Conservation (phyloP, 2,329 filamentous ascomycete genomes). For the Ceratocystis ficicola region DNA sequence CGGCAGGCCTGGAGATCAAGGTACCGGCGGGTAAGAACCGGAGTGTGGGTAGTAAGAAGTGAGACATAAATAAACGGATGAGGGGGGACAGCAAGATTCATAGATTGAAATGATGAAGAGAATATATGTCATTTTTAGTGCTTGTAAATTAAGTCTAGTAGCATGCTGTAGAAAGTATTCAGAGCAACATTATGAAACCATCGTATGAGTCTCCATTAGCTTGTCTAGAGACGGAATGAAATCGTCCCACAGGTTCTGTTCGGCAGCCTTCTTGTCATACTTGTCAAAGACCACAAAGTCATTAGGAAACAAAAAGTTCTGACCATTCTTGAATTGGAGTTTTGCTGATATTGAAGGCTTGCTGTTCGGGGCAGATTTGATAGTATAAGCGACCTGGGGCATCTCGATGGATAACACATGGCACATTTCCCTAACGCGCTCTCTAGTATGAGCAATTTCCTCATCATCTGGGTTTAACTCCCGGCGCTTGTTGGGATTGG, state of each 20-base stretch:
- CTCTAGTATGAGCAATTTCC: background rate
- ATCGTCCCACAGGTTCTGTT: conserved; percentile 32
- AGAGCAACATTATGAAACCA: background rate
- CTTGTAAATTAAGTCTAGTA: background rate
- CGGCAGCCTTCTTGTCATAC: conserved; percentile 30
- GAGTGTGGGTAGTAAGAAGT: conserved; percentile 24
- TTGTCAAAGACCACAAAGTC: conserved; percentile 29
- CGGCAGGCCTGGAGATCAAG: conserved; percentile 41
- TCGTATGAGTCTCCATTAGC: conserved; percentile 11
- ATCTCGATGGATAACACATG: background rate
- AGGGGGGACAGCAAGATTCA: background rate
- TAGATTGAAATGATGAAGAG: background rate
- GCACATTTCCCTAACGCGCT: background rate
- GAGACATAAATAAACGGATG: conserved; percentile 8
- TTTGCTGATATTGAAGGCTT: background rate
- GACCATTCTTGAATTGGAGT: background rate
- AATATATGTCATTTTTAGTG: background rate
- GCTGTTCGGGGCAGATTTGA: background rate
- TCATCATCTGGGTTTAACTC: background rate
- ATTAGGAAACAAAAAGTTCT: conserved; percentile 27
- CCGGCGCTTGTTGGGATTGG: background rate
- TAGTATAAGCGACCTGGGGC: background rate
- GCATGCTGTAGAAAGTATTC: background rate
- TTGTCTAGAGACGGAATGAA: conserved; percentile 25
- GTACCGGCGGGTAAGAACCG: conserved; percentile 38